Base-by-base conservation (phyloP, 176 grass and related monocot species). In the Juncus effusus region DNA sequence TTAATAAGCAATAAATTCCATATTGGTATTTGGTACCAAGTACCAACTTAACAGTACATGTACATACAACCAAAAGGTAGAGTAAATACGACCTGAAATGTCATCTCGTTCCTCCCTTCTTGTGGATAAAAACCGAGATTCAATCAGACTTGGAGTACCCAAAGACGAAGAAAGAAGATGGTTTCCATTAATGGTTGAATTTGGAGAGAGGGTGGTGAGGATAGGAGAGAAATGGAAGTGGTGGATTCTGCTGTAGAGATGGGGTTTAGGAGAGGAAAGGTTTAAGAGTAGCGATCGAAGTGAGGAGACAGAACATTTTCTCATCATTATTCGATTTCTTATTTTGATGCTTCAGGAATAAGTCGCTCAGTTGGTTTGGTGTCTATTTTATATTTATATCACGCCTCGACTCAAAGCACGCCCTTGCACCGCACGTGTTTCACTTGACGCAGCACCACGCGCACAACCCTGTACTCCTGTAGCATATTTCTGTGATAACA, bases 51-150 rank as follows among this genome's bases (percentile, higher is more conserved):
- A 70, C 13, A 58, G 67, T 38, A 51, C 54, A 56, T 71, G 67
- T 38, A 51, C 54, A 56, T 71, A 56, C 8, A 59, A 71, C 67
- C 55, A 71, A 71, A 49, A 71, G 52, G 13, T 58, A 56, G 14
- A 38, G 19, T 58, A 28, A 28, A 28, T 28, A 41, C 54, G 9
- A 71, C 54, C 52, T 59, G 67, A 71, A 5, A 11, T 14, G 40
- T 16, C 38, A 35, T 59, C 47, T 67, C 10, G 36, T 53, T 67
- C 64, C 3, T 51, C 19, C 47, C 64, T 53, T 36, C 47, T 38
- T n/a, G 15, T 71, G 16, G 67, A 71, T 55, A 59, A 42, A 59
- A 45, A 71, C 67, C 53, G 67, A 38, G 67, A 52, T 41, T 45
- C 39, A 12, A 58, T 15, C 11, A 39, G 6, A 9, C 41, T 3